These are phyloP conservation scores for Fusarium phyllophilum DNA, from an alignment of 2,329 filamentous ascomycete species.

Conservation along the genomic window DNA sequence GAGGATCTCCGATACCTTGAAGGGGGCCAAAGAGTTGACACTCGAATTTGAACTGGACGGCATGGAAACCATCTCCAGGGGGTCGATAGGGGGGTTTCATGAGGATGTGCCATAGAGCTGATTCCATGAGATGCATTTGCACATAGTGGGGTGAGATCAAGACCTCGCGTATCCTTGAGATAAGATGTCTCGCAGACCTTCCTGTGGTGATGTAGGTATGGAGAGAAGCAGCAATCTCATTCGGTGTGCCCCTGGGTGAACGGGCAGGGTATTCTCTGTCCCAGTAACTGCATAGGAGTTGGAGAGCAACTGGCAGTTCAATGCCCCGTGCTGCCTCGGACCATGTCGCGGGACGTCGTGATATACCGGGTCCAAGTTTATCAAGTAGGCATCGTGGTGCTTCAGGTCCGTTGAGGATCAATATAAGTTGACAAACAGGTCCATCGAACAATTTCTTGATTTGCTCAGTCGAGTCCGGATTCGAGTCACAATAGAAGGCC, in stretches of 20 bases:
- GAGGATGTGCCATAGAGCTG: constrained; percentile 51
- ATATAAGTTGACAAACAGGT: constrained; percentile 50
- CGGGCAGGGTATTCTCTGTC: constrained; percentile 49
- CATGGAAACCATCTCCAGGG: constrained; percentile 49
- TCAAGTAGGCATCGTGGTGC: constrained; percentile 49
- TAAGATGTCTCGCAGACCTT: constrained; percentile 43
- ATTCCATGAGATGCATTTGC: constrained; percentile 52
- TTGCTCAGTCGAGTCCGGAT: constrained; percentile 45
- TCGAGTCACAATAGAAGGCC: constrained; percentile 46
- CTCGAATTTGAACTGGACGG: constrained; percentile 51
- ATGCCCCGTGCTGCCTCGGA: constrained; percentile 47
- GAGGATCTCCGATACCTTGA: constrained; percentile 45
- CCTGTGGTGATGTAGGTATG: constrained; percentile 46
- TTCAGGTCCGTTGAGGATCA: constrained; percentile 52
- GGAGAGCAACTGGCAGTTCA: constrained; percentile 49
- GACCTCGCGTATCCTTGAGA: constrained; percentile 45
- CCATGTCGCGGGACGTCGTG: constrained; percentile 47
- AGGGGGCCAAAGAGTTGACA: constrained; percentile 47
- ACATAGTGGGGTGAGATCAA: constrained; percentile 50
- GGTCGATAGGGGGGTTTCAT: constrained; percentile 46
- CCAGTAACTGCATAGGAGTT: constrained; percentile 51
- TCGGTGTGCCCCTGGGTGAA: constrained; percentile 48
- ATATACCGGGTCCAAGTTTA: constrained; percentile 50
- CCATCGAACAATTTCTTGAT: constrained; percentile 51
- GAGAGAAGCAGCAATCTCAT: constrained; percentile 48